Base-by-base conservation (phyloP, 176 grass and related monocot species). In the Metroxylon sagu region DNA sequence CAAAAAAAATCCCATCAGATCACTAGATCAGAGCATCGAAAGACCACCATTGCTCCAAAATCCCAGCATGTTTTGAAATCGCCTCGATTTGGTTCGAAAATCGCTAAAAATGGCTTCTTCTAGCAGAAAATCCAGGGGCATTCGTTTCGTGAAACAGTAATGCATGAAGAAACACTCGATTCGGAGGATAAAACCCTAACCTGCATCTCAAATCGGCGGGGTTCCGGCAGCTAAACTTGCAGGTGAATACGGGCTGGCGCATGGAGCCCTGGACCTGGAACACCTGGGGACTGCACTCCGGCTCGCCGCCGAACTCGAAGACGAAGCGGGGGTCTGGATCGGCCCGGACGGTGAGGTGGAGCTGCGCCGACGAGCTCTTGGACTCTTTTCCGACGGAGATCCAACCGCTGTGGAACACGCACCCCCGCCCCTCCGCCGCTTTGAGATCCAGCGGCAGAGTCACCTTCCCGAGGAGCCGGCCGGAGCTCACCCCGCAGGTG, bases 191-290 rank as follows among this genome's bases (percentile, higher is more conserved):
- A 43, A 43, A 43, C 8, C 10, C 35, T 43, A 43, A 95, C 75
- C 84, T 72, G 0, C 81, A 82, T 61, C 55, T 61, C 29, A 82
- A 68, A 49, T 98, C 93, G 71, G 81, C 82, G 62, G 78, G 75
- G 61, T 69, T 83, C 12, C 93, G 84, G 79, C 87, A 98, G 1
- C 82, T 82, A 74, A 99, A 99, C 71, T 81, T 81, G 90, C 90
- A 95, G 19, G 86, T 95, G 80, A 95, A 95, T 71, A 95, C 85
- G 12, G 90, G 90, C 74, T 95, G 90, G 59, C 76, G 84, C 82
- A 83, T 79, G 59, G 4, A 28, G 19, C 83, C 80, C 18, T 76
- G 62, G 21, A 87, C 78, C 83, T 89, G 86, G 26, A 84, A 71
- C 21, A 90, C 90, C 78, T 84, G 86, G 6, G 90, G 85, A 74